phyloP scores from a whole-genome alignment of 2,329 filamentous ascomycete species.

The Gaeumannomyces sp. region DNA sequence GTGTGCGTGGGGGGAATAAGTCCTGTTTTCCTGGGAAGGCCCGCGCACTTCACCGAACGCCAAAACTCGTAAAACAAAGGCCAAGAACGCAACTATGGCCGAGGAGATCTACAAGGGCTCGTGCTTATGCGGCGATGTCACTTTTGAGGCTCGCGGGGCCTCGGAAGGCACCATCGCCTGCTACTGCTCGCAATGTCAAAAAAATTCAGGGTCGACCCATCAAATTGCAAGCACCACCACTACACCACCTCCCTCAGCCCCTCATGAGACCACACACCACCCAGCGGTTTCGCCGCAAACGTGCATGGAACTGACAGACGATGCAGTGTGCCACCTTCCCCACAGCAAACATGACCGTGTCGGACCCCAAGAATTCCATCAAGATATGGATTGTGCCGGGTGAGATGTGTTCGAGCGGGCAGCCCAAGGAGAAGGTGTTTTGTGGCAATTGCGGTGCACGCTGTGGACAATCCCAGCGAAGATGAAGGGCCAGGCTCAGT shows the following conservation, averaged over 20 bases:
- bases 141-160: constrained; percentile 14
- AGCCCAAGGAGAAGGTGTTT: constrained; percentile 19
- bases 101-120: constrained; percentile 11
- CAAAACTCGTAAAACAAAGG: too few species aligned
- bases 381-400: constrained; percentile 16
- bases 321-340: constrained; percentile 16
- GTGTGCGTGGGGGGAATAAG: too few species aligned
- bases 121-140: constrained; percentile 18
- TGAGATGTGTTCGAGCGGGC: constrained; percentile 15
- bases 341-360: constrained; percentile 15
- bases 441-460: constrained; percentile 18
- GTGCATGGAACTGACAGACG: neutral
- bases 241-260: neutral
- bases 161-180: constrained; percentile 16
- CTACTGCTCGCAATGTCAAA: constrained; percentile 18
- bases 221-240: constrained; percentile 14
- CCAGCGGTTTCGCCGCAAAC: too few species aligned
- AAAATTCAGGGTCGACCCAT: constrained; percentile 14
- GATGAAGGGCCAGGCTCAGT: constrained; percentile 14
- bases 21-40: neutral
- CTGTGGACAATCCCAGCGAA: constrained; percentile 17
- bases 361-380: constrained; percentile 15
- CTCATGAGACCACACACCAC: neutral
- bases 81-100: neutral
- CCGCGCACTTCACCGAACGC: neutral